phyloP scores from a whole-genome alignment of 345 rosid genomes.

The Anastatica hierochuntica region DNA sequence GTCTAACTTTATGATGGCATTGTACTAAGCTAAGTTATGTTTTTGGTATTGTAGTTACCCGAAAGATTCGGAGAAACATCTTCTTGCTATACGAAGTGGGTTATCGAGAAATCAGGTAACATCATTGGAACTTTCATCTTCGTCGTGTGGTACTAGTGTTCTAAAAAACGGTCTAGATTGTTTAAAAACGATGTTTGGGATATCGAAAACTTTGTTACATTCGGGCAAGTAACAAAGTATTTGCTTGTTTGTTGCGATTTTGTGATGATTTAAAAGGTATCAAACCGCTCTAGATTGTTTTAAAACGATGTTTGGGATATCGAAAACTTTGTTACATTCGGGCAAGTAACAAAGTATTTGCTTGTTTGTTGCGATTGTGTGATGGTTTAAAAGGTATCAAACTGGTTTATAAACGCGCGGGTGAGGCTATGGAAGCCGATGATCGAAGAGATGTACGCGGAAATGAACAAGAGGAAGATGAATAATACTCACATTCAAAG shows the following conservation, averaged over 20 bases:
- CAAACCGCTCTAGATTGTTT: slow-evolving; percentile 51
- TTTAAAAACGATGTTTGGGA: too few species aligned
- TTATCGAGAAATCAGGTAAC: slow-evolving; percentile 90
- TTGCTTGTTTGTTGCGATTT: neutral
- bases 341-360: too few species aligned
- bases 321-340: too few species aligned
- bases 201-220: too few species aligned
- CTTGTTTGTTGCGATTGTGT: neutral
- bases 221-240: too few species aligned
- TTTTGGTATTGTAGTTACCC: slow-evolving; percentile 49
- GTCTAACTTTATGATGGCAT: neutral
- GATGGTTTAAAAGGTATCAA: slow-evolving; percentile 55
- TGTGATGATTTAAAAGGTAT: slow-evolving; percentile 41
- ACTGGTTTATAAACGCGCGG: slow-evolving; percentile 96
- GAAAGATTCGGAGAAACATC: slow-evolving; percentile 91
- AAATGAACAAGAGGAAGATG: slow-evolving; percentile 59
- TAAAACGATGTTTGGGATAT: too few species aligned
- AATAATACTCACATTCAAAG: slow-evolving; percentile 18
- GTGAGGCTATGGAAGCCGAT: slow-evolving; percentile 97
- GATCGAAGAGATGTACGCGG: slow-evolving; percentile 94
- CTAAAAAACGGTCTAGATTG: neutral
- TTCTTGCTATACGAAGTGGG: slow-evolving; percentile 87
- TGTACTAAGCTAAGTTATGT: too few species aligned
- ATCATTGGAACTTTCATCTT: neutral
- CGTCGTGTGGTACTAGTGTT: neutral